A percentile compares a stretch with the other conserved stretches of the same genome.
Evolutionary conservation across 805 yeast species (phyloP).

Genomic region (Metschnikowia lachancei): DNA sequence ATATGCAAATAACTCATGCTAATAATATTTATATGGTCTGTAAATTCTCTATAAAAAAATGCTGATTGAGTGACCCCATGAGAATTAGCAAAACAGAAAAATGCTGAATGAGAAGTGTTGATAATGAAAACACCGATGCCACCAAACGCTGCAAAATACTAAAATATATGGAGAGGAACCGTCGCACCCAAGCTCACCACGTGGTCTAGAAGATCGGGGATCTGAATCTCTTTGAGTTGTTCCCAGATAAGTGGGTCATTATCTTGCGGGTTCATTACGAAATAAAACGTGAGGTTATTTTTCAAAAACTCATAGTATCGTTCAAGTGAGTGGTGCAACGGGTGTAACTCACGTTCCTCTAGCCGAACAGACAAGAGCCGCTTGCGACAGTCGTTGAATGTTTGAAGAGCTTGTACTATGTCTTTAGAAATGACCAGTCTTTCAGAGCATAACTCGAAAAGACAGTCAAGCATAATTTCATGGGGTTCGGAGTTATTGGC

Average conservation of each 20-base stretch:
- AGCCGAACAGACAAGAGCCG: constrained; percentile 7
- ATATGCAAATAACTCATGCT: no score
- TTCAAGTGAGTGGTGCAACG: constrained; percentile 5
- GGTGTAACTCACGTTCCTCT: constrained; percentile 8
- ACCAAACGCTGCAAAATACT: constrained; percentile 1
- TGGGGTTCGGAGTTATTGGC: neutral
- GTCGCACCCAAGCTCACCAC: constrained; percentile 17
- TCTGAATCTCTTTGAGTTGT: constrained; percentile 13
- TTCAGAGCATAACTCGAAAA: neutral
- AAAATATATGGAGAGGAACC: constrained; percentile 12
- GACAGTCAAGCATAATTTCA: neutral
- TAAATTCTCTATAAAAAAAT: no score
- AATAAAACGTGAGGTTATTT: constrained; percentile 3
- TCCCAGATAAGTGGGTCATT: constrained; percentile 14
- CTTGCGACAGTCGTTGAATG: constrained; percentile 9
- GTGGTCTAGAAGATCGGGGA: constrained; percentile 18
- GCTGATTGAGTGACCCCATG: no score
- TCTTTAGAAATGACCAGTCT: constrained; percentile 3
- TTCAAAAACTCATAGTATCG: constrained; percentile 6
- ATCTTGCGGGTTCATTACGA: constrained; percentile 1
- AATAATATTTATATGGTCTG: no score
- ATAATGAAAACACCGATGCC: constrained; percentile 1
- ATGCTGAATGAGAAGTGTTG: no score
- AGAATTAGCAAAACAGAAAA: no score
- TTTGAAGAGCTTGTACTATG: constrained; percentile 8